Percentiles rank a stretch among this genome's conserved stretches.
phyloP scores from a whole-genome alignment of 192 early-diverging fungal genomes.

The Coemansia asiatica region DNA sequence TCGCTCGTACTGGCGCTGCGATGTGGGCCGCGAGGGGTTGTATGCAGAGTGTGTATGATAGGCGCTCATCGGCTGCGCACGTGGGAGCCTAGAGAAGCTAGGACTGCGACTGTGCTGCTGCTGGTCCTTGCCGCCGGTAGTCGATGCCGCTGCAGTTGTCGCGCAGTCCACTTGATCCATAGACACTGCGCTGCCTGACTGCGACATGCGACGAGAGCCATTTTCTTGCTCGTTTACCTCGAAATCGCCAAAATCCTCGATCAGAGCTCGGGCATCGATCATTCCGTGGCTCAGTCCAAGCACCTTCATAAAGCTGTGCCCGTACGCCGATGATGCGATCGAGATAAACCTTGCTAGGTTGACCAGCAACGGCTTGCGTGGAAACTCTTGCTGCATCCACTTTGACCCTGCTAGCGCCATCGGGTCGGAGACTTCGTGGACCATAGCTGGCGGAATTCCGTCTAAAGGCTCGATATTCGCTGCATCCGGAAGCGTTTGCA shows the following conservation, averaged over 20 bases:
- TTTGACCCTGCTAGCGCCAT: slow-evolving; percentile 36
- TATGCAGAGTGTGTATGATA: slow-evolving; percentile 31
- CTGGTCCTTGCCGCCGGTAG: not conserved
- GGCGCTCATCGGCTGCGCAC: slow-evolving; percentile 49
- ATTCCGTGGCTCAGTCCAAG: slow-evolving; percentile 57
- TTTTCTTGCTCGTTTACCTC: slow-evolving; percentile 14
- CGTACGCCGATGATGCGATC: slow-evolving; percentile 70
- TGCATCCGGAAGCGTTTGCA: not conserved
- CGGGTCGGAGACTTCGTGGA: slow-evolving; percentile 44
- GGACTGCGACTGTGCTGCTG: slow-evolving; percentile 8
- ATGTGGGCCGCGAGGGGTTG: slow-evolving; percentile 28
- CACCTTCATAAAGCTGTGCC: slow-evolving; percentile 72
- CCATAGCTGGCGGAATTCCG: slow-evolving; percentile 7
- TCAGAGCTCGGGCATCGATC: slow-evolving; percentile 47
- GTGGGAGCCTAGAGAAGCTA: slow-evolving; percentile 20
- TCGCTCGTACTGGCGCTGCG: slow-evolving; percentile 30
- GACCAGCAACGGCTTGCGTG: slow-evolving; percentile 58
- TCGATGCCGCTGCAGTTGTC: not conserved
- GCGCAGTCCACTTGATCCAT: slow-evolving; percentile 12
- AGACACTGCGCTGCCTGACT: slow-evolving; percentile 23
- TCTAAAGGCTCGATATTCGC: slow-evolving; percentile 6
- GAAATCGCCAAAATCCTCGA: slow-evolving; percentile 45
- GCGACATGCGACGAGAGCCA: slow-evolving; percentile 7
- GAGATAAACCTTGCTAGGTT: slow-evolving; percentile 71
- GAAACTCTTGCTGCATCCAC: slow-evolving; percentile 41